Base-by-base conservation (phyloP, 2,329 filamentous ascomycete species). In the Diplodia intermedia region DNA sequence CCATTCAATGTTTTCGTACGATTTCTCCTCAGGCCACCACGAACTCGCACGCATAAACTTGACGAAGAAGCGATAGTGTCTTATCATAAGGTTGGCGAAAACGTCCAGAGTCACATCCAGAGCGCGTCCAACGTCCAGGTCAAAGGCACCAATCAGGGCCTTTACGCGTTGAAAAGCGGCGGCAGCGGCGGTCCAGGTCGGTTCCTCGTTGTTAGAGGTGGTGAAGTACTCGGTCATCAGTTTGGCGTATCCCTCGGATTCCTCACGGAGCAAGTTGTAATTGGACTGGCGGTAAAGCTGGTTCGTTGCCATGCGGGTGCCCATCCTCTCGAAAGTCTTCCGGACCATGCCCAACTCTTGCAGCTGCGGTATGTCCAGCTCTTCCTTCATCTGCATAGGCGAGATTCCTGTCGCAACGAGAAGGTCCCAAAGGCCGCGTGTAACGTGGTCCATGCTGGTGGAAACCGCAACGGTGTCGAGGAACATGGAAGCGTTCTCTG, bases 181-280 rank as follows among this genome's bases (percentile, higher is more conserved):
- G 73, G 91, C 89, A 1, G 94, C 92, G 43, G 91, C 86, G 70
- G 93, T 90, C 65, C 88, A 88, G 2, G 89, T 89, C n/a, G 90
- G 90, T 26, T 89, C 88, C 66, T 90, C 88, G 70, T 87, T 88
- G 72, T 89, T 90, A 74, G 91, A 92, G 0, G 91, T 96, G 8
- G 93, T 94, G 79, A 97, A 99, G 38, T 98, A 89, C 78, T 99
- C 95, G 0, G 94, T 97, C 69, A 97, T 89, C 56, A 99, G 87
- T 79, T 99, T 99, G 0, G 95, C 94, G 77, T 97, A 99, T 50
- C 96, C 95, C 80, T 99, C 95, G 0, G 93, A 93, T 79, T 99
- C 95, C 81, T 99, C 95, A 54, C 95, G 90, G 23, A 99, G 83
- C 8, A 99, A 83, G 75, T 99, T 99, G 83, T 97, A 98, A 79